A percentile compares a stretch with the other conserved stretches of the same genome.
Evolutionary conservation across 768 basidiomycete genomes (phyloP).

Genomic region (Xerocomus brunneocitrinus): DNA sequence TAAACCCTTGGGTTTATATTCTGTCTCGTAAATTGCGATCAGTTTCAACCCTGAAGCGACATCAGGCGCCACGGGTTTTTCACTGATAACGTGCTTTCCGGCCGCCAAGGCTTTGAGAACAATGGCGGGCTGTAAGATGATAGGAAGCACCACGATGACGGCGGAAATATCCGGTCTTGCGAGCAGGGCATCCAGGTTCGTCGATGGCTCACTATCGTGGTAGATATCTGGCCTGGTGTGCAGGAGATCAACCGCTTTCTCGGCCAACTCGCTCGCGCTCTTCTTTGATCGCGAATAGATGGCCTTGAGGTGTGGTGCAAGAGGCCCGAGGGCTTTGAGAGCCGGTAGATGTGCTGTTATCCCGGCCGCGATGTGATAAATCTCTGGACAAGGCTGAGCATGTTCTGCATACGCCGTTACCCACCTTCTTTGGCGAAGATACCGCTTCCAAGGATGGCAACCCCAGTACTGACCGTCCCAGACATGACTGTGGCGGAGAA

Average conservation of each 20-base stretch:
- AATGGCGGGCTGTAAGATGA: slow-evolving; percentile 65
- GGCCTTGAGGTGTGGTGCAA: slow-evolving; percentile 51
- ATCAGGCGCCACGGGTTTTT: slow-evolving; percentile 81
- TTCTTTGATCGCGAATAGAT: slow-evolving; percentile 77
- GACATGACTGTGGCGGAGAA: slow-evolving; percentile 26
- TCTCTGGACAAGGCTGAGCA: not conserved
- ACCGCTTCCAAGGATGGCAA: slow-evolving; percentile 80
- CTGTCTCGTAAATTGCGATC: slow-evolving; percentile 59
- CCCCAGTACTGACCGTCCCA: slow-evolving; percentile 36
- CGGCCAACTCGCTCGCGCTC: slow-evolving; percentile 51
- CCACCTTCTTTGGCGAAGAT: slow-evolving; percentile 72
- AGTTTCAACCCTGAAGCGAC: slow-evolving; percentile 59
- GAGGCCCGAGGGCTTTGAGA: slow-evolving; percentile 47
- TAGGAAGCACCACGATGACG: slow-evolving; percentile 76
- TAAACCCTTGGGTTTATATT: slow-evolving; percentile 62
- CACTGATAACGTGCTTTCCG: slow-evolving; percentile 85
- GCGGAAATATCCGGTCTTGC: slow-evolving; percentile 62
- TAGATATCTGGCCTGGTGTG: slow-evolving; percentile 45
- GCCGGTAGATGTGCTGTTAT: slow-evolving; percentile 73
- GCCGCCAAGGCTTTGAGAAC: slow-evolving; percentile 60
- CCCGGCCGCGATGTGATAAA: slow-evolving; percentile 15
- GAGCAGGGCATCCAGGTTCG: slow-evolving; percentile 59
- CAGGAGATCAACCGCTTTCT: slow-evolving; percentile 40
- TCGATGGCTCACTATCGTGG: slow-evolving; percentile 45
- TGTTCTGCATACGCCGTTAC: slow-evolving; percentile 14